Percentiles rank a stretch among this genome's conserved stretches.
phyloP scores from a whole-genome alignment of 129 eudicot genomes.

The Rutidosis leptorrhynchoides region DNA sequence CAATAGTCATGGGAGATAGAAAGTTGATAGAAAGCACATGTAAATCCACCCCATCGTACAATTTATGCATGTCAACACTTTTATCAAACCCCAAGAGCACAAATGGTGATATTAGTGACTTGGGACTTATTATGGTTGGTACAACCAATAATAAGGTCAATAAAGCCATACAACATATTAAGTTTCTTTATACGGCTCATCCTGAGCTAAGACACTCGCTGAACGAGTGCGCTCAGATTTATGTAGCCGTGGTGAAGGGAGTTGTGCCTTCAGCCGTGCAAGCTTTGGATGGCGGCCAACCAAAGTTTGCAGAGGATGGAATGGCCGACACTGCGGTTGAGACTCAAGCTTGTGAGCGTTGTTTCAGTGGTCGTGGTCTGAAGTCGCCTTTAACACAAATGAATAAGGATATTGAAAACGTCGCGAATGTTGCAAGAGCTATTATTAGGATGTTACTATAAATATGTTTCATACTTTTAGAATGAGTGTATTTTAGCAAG shows the following conservation, averaged over 20 bases:
- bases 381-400: conserved; percentile 33
- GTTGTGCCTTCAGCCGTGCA: conserved; percentile 44
- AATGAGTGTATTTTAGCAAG: background rate
- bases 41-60: conserved; percentile 45
- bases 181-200: conserved; percentile 23
- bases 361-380: conserved; percentile 29
- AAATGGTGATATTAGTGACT: conserved; percentile 40
- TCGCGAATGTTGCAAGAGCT: conserved; percentile 45
- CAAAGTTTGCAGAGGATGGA: conserved; percentile 58
- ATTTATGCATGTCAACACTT: conserved; percentile 45
- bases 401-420: conserved; percentile 36
- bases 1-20: conserved; percentile 20
- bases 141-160: conserved; percentile 37
- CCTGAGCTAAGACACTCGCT: conserved; percentile 29
- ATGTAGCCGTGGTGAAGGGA: conserved; percentile 36
- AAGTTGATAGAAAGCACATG: conserved; percentile 48
- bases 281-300: conserved; percentile 46
- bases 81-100: conserved; percentile 42
- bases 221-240: conserved; percentile 36
- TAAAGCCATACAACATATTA: conserved; percentile 32
- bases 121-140: conserved; percentile 49
- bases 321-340: conserved; percentile 55
- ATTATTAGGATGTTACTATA: conserved; percentile 43
- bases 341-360: conserved; percentile 42
- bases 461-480: background rate